phyloP scores from a whole-genome alignment of 805 yeast species.

The Cyberlindnera xishuangbannaensis region DNA sequence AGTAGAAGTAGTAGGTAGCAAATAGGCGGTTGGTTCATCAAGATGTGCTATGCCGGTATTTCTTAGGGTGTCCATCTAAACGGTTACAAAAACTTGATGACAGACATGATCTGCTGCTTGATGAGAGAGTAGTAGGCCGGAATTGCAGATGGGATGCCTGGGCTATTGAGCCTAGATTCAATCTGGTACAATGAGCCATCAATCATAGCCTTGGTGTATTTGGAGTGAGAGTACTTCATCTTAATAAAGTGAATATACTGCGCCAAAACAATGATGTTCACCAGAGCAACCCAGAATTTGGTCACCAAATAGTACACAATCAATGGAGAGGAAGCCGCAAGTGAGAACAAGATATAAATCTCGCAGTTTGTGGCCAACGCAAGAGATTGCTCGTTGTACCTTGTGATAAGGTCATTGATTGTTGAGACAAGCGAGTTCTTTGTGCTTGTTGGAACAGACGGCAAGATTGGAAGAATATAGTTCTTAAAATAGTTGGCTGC shows the following conservation, averaged over 20 bases:
- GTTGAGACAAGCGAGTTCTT: slow-evolving; percentile 26
- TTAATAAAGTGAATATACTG: slow-evolving; percentile 51
- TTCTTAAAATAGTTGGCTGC: slow-evolving; percentile 52
- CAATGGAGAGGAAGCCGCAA: slow-evolving; percentile 37
- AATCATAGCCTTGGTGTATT: slow-evolving; percentile 46
- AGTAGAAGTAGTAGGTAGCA: too few species aligned
- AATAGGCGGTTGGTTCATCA: too few species aligned
- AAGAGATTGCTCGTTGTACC: slow-evolving; percentile 38
- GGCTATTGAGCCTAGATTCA: slow-evolving; percentile 31
- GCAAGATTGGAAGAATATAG: slow-evolving; percentile 46
- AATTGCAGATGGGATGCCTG: slow-evolving; percentile 31
- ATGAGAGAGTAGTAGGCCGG: slow-evolving; percentile 11
- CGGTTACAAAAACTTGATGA: slow-evolving; percentile 4
- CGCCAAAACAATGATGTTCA: slow-evolving; percentile 35
- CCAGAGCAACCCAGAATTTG: slow-evolving; percentile 23
- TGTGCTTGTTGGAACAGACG: slow-evolving; percentile 24
- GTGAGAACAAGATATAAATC: slow-evolving; percentile 35
- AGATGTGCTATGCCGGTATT: too few species aligned
- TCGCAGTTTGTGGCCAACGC: slow-evolving; percentile 42
- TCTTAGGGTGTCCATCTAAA: too few species aligned
- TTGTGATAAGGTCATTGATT: slow-evolving; percentile 30
- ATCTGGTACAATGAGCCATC: slow-evolving; percentile 39
- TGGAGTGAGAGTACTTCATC: slow-evolving; percentile 52
- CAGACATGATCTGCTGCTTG: slow-evolving; percentile 13
- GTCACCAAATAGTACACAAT: slow-evolving; percentile 32